Evolutionary conservation across 257 asterid species (phyloP), one percentile per base, ranked within the genome.

Genomic region (Misopates orontium): DNA sequence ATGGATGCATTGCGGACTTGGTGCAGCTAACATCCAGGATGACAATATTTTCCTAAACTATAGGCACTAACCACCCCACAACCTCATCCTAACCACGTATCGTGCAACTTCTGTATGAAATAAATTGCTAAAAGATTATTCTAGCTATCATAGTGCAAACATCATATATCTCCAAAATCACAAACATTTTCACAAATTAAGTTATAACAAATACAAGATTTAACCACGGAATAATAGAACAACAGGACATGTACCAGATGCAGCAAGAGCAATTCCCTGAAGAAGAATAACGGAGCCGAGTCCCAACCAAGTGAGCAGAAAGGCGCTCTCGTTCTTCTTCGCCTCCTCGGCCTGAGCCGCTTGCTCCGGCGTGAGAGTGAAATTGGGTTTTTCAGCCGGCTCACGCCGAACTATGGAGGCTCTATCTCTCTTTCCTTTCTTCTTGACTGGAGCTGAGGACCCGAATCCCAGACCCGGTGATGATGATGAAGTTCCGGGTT

Each of bases 251-350:
- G 8, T 69, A 93, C 98, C 98, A 63, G 97, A 93, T 25, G 95
- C 91, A 54, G 98, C 82, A 77, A 93, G 96, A 71, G 79, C 78
- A 58, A 90, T 70, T 28, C 97, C 96, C 80, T 90, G 71, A 10
- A 82, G 40, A 50, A 93, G 84, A 66, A 93, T 87, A 54, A 90
- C 69, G 6, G 70, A 85, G 40, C 95, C 99, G 57, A 93, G 90
- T 17, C 94, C 98, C 40, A 84, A 73, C 98, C 97, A 93, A 83
- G 95, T 83, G 49, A 93, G 90, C 75, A 89, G 75, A 81, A 93
- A 93, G 44, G 95, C 97, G 53, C 79, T 79, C 84, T 90, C 98
- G 45, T 76, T 84, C 83, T 86, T 83, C 47, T 72, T 69, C 78
- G 64, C 68, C 70, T 87, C 95, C 70, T 81, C 80, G 4, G 74